These are phyloP conservation scores for Dictyostelium discoideum DNA, from an alignment of 78 protist genomes.

Conservation along the genomic window DNA sequence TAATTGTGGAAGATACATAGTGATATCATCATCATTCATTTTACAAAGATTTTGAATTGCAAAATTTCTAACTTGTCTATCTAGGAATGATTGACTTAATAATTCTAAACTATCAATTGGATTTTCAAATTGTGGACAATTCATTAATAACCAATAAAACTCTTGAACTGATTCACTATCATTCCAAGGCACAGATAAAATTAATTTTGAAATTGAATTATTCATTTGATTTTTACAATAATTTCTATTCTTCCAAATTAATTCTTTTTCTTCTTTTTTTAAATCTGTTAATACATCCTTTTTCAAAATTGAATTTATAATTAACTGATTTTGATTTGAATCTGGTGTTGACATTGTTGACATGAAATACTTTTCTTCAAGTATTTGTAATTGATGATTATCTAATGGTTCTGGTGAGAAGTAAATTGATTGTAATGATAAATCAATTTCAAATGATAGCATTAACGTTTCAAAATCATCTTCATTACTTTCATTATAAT, in stretches of 20 bases:
- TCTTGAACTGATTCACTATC: slow-evolving; percentile 22
- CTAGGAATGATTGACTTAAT: slow-evolving; percentile 77
- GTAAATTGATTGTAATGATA: background rate
- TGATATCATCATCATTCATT: slow-evolving; percentile 84
- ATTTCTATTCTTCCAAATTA: slow-evolving; percentile 37
- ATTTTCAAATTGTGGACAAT: slow-evolving; percentile 66
- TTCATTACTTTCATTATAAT: background rate
- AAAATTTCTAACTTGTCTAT: slow-evolving; percentile 84
- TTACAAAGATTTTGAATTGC: slow-evolving; percentile 83
- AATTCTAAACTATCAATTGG: slow-evolving; percentile 86
- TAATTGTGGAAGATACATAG: slow-evolving; percentile 88
- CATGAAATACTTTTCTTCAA: background rate
- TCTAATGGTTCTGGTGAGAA: slow-evolving; percentile 8
- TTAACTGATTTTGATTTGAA: background rate
- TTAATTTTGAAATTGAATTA: slow-evolving; percentile 80
- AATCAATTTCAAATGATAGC: slow-evolving; percentile 43
- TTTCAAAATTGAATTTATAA: background rate
- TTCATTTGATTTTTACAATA: slow-evolving; percentile 33
- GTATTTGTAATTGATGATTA: background rate
- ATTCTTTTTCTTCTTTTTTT: slow-evolving; percentile 38
- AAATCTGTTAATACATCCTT: slow-evolving; percentile 8
- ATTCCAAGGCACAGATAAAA: slow-evolving; percentile 79
- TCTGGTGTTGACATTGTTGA: too few species aligned
- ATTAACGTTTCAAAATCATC: background rate
- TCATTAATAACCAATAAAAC: slow-evolving; percentile 5